A percentile compares a stretch with the other conserved stretches of the same genome.
These are phyloP conservation scores for Xylariaceae sp. DNA, from an alignment of 2,329 filamentous ascomycete genomes.

Conservation along the genomic window DNA sequence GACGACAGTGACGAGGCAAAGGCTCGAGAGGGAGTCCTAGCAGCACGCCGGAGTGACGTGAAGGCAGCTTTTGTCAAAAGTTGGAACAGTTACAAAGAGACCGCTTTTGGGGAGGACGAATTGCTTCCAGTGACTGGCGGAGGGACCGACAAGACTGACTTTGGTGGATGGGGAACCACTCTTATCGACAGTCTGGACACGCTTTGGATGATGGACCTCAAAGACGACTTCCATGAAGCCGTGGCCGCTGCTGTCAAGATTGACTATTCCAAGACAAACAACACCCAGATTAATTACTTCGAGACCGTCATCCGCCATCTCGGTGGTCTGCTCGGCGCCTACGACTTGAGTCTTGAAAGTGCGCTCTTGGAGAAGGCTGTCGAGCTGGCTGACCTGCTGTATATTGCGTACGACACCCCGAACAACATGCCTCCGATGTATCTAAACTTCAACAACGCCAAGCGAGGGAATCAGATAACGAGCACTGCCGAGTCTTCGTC, in stretches of 20 bases:
- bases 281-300: constrained; percentile 41
- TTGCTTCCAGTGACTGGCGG: constrained; percentile 28
- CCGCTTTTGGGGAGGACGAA: constrained; percentile 29
- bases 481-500: constrained; percentile 38
- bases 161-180: constrained; percentile 49
- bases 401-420: constrained; percentile 47
- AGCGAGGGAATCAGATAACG: constrained; percentile 32
- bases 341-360: constrained; percentile 43
- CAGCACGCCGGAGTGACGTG: constrained; percentile 36
- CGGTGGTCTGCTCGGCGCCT: constrained; percentile 44
- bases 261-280: constrained; percentile 45
- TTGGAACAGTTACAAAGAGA: constrained; percentile 49
- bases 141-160: constrained; percentile 25
- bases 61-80: constrained; percentile 42
- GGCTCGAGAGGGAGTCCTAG: constrained; percentile 26
- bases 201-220: constrained; percentile 60
- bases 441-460: constrained; percentile 51
- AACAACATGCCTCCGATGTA: constrained; percentile 52
- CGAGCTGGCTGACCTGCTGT: constrained; percentile 48
- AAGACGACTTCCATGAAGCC: constrained; percentile 55
- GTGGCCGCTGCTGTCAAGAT: constrained; percentile 47
- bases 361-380: constrained; percentile 42
- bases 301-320: constrained; percentile 48
- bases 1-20: constrained; percentile 25
- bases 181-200: constrained; percentile 61